Evolutionary conservation across 768 basidiomycete genomes (phyloP).

Genomic region (Suillus clintonianus): DNA sequence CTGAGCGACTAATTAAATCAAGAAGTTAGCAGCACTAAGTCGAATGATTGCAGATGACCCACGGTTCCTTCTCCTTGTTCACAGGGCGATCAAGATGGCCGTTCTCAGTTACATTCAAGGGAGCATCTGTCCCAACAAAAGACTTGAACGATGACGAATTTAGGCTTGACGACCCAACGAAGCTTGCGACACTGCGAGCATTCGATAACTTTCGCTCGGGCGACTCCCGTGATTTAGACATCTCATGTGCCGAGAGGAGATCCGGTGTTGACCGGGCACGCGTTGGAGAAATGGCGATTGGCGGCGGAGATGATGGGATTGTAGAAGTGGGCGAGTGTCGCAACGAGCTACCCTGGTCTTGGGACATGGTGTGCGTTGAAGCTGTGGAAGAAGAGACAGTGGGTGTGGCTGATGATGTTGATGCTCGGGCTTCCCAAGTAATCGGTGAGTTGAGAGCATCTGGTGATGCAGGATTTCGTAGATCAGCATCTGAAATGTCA

Average conservation of each 20-base stretch:
- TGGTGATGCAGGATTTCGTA: slow-evolving; percentile 76
- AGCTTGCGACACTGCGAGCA: slow-evolving; percentile 28
- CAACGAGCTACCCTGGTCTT: slow-evolving; percentile 26
- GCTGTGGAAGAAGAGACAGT: slow-evolving; percentile 46
- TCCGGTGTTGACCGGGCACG: slow-evolving; percentile 61
- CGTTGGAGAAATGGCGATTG: slow-evolving; percentile 48
- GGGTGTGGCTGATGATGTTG: slow-evolving; percentile 54
- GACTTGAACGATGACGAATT: slow-evolving; percentile 18
- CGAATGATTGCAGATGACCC: slow-evolving; percentile 23
- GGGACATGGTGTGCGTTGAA: slow-evolving; percentile 33
- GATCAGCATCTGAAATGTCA: slow-evolving; percentile 38
- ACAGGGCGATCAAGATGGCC: slow-evolving; percentile 22
- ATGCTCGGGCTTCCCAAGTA: slow-evolving; percentile 54
- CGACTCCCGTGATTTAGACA: slow-evolving; percentile 27
- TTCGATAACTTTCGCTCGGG: slow-evolving; percentile 32
- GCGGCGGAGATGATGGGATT: slow-evolving; percentile 38
- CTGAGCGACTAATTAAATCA: slow-evolving; percentile 45
- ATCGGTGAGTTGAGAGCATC: slow-evolving; percentile 50
- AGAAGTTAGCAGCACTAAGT: slow-evolving; percentile 11
- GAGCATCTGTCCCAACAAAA: slow-evolving; percentile 14
- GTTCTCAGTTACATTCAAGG: slow-evolving; percentile 23
- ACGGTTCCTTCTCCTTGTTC: slow-evolving; percentile 54
- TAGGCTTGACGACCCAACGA: slow-evolving; percentile 20
- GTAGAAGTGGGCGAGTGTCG: slow-evolving; percentile 34
- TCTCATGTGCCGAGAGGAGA: slow-evolving; percentile 45